A percentile compares a stretch with the other conserved stretches of the same genome.
Conservation (phyloP, 2,329 filamentous ascomycete genomes). For the Sphaerulina populicola region DNA sequence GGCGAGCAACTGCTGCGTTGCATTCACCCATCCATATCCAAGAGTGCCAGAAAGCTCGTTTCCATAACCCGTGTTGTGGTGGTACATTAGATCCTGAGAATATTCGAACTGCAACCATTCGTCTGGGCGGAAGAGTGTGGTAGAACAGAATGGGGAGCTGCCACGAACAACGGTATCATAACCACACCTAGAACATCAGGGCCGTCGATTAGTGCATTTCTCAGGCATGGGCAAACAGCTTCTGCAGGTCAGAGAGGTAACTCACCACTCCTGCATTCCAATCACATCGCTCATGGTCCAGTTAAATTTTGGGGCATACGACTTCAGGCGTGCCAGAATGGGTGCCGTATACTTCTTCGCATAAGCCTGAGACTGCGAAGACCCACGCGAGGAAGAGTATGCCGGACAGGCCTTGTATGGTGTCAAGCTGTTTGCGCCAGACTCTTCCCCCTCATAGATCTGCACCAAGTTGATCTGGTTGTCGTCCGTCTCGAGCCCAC, state of each 20-base stretch:
- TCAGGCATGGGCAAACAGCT: too few relatives aligned
- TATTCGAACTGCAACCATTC: conserved; percentile 60
- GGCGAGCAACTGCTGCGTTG: conserved; percentile 47
- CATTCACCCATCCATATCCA: conserved; percentile 60
- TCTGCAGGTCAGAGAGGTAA: too few relatives aligned
- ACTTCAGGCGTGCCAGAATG: conserved; percentile 51
- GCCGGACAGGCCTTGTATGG: conserved; percentile 58
- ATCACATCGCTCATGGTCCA: conserved; percentile 56
- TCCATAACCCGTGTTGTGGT: conserved; percentile 60
- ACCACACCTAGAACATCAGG: conserved; percentile 41
- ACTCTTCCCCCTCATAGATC: conserved; percentile 49
- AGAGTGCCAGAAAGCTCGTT: conserved; percentile 50
- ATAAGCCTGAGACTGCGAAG: conserved; percentile 41
- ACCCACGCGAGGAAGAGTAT: conserved; percentile 52
- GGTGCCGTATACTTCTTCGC: conserved; percentile 50
- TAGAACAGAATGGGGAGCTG: conserved; percentile 54
- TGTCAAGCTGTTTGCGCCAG: conserved; percentile 54
- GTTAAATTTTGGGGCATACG: conserved; percentile 50
- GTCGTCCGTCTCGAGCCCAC: conserved; percentile 48
- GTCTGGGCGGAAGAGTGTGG: conserved; percentile 51
- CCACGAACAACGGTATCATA: conserved; percentile 63
- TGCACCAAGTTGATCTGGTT: conserved; percentile 48
- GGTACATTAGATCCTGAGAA: conserved; percentile 59
- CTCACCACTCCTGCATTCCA: conserved; percentile 54
- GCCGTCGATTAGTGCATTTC: too few relatives aligned